Evolutionary conservation across 1,284 basidiomycete genomes (phyloP), one percentile per base, ranked within the genome.

Genomic region (Puccinia coronata): DNA sequence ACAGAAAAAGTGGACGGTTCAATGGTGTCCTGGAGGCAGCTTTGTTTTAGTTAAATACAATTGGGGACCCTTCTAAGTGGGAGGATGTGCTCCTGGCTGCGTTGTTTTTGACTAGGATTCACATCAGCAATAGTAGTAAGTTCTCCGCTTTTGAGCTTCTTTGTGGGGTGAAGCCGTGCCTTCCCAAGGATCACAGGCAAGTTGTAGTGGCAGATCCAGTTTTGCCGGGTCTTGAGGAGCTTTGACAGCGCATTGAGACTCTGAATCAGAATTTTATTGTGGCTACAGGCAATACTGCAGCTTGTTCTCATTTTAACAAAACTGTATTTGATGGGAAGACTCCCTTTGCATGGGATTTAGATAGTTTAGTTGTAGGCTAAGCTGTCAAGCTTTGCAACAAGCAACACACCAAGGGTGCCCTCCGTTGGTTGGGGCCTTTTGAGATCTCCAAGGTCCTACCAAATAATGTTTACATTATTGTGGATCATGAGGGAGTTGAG

Each of bases 21-120:
- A 72, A 72, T 39, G 69, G 69, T 25, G n/a, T 51, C 14, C 28
- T 72, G n/a, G 69, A 72, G 69, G 47, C n/a, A 14, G 41, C 67
- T 20, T 43, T 71, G 34, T 71, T 71, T 25, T 6, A 34, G 67
- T 23, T 72, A 14, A 51, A 72, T 51, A 20, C 3, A 2, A 72
- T 20, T 23, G 69, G 69, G 18, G 69, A 72, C 12, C 41, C 39
- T 5, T 3, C 9, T 4, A 12, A 43, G 9, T 65, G 61, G 61
- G 61, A 41, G 61, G 61, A 65, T 25, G 23, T 23, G 20, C 18
- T 65, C 0, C 61, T 39, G 8, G 61, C 61, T 2, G 61, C 61
- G 31, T 20, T 65, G 18, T 65, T 41, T 41, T 65, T 39, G 1
- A n/a, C 61, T 1, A 39, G 36, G n/a, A 41, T 65, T 23, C 61